These are phyloP conservation scores for Chaetomium olivaceum DNA, from an alignment of 2,329 filamentous ascomycete genomes.

Conservation along the genomic window DNA sequence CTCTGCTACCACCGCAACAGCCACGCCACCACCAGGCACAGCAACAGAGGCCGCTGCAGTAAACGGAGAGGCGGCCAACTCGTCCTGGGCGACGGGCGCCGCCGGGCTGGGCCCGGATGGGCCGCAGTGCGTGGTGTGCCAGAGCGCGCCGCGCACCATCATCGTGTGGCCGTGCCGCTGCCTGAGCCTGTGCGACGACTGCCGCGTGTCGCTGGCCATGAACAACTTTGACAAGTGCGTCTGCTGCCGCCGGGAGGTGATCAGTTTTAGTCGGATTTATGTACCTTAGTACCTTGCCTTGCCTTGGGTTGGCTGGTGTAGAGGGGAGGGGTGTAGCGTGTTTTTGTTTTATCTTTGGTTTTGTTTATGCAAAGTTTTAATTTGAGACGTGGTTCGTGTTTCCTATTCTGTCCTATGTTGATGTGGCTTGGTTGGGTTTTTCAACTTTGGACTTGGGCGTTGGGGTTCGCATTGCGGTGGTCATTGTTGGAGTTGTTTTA, in stretches of 20 bases:
- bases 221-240: constrained; percentile 98
- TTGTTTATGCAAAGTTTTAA: not conserved
- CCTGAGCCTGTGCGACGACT: constrained; percentile 91
- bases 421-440: not conserved
- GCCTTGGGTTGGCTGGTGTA: constrained; percentile 48
- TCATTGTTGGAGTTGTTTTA: not conserved
- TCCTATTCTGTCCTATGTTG: not conserved
- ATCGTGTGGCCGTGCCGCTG: constrained; percentile 97
- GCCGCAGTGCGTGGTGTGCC: constrained; percentile 91
- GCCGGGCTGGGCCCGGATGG: constrained; percentile 69
- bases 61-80: constrained; percentile 10
- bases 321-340: not conserved
- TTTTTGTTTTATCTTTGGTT: not conserved
- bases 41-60: not conserved
- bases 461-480: constrained; percentile 2
- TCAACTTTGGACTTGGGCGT: not conserved
- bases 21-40: not conserved
- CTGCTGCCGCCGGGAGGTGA: constrained; percentile 85
- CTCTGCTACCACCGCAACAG: constrained; percentile 6
- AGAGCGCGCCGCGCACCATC: constrained; percentile 79
- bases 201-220: constrained; percentile 87
- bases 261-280: constrained; percentile 87
- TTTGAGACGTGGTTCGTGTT: not conserved
- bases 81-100: constrained; percentile 67
- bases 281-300: constrained; percentile 64